Percentiles rank a stretch among this genome's conserved stretches.
phyloP scores from a whole-genome alignment of 495 filamentous ascomycete genomes.

The Aspergillus conjunctus region DNA sequence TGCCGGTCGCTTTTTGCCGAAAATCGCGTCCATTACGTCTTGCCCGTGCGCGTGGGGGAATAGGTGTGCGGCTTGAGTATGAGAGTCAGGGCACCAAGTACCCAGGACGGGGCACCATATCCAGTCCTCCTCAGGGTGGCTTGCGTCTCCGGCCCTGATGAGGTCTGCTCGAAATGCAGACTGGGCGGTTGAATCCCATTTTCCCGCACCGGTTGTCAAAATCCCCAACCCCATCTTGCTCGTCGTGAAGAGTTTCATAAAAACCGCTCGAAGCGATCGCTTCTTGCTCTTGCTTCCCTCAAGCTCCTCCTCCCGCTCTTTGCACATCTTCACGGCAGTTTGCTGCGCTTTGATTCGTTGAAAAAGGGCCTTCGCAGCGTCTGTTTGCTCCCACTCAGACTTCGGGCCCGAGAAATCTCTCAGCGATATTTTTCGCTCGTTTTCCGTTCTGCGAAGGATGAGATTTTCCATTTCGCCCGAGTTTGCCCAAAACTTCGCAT shows the following conservation, averaged over 20 bases:
- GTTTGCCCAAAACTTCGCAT: slow-evolving; percentile 2
- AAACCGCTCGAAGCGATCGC: neutral
- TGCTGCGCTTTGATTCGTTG: neutral
- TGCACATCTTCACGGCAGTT: neutral
- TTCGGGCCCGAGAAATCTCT: neutral
- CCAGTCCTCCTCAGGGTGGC: neutral
- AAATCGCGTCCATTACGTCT: slow-evolving; percentile 23
- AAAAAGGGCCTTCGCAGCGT: neutral
- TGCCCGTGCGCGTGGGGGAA: slow-evolving; percentile 25
- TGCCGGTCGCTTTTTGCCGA: slow-evolving; percentile 11
- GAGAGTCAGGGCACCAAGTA: neutral
- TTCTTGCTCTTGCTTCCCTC: neutral
- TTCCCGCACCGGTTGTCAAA: neutral
- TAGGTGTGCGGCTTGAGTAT: slow-evolving; percentile 10
- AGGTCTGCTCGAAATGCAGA: neutral
- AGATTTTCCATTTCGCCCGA: neutral
- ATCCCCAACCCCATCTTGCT: neutral
- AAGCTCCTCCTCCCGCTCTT: neutral
- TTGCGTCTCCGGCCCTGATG: neutral
- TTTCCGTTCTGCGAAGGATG: neutral
- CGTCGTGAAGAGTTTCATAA: slow-evolving; percentile 5
- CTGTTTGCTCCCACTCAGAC: slow-evolving; percentile 7
- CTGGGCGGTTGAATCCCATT: neutral
- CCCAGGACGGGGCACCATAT: neutral
- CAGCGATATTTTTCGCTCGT: slow-evolving; percentile 1